Conservation (phyloP, 805 yeast genomes). For the Debaryomyces tyrocola region DNA sequence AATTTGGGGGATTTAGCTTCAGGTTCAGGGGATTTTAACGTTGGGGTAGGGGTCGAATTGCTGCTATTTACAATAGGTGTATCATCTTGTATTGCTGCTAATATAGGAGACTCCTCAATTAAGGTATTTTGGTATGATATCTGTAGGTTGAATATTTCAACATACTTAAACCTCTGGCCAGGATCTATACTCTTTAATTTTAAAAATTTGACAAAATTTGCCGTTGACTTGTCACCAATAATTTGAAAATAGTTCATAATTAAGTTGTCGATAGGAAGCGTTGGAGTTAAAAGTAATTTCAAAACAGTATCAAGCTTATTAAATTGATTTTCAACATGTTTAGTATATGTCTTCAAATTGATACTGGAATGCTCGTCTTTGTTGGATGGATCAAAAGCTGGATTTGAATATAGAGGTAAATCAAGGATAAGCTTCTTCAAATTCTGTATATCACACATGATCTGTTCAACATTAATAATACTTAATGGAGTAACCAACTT, state of each 20-base stretch:
- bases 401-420: slow-evolving; percentile 43
- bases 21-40: slow-evolving; percentile 10
- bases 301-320: slow-evolving; percentile 58
- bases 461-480: slow-evolving; percentile 72
- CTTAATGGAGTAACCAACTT: slow-evolving; percentile 67
- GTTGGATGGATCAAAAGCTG: slow-evolving; percentile 27
- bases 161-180: slow-evolving; percentile 26
- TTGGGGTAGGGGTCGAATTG: neutral
- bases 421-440: slow-evolving; percentile 54
- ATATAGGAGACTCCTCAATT: slow-evolving; percentile 27
- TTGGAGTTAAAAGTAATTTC: slow-evolving; percentile 63
- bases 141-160: slow-evolving; percentile 39
- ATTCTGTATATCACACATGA: slow-evolving; percentile 68
- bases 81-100: slow-evolving; percentile 30
- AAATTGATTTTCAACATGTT: slow-evolving; percentile 45
- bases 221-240: slow-evolving; percentile 61
- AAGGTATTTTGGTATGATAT: slow-evolving; percentile 26
- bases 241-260: slow-evolving; percentile 65
- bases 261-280: slow-evolving; percentile 60
- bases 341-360: slow-evolving; percentile 30
- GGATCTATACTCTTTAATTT: slow-evolving; percentile 56
- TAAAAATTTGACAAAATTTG: slow-evolving; percentile 65
- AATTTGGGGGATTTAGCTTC: slow-evolving; percentile 27
- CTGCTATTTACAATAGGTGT: neutral
- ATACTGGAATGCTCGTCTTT: slow-evolving; percentile 16